Conservation (phyloP, 1,284 basidiomycete genomes). For the Malassezia psittaci region DNA sequence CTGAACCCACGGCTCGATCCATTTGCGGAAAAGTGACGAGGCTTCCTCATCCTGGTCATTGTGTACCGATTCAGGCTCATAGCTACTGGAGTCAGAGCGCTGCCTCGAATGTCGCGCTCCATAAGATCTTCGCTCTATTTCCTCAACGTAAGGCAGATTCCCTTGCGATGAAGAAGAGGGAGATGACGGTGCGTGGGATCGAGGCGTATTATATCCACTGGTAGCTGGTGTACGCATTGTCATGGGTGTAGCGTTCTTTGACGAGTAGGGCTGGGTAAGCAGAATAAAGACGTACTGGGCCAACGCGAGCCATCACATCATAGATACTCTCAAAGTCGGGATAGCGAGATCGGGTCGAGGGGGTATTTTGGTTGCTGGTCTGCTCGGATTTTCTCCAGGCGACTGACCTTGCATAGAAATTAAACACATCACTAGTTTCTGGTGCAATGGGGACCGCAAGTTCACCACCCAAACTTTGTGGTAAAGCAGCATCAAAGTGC, state of each 20-base stretch:
- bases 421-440: slow-evolving; percentile 33
- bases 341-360: slow-evolving; percentile 4
- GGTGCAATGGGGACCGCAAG: slow-evolving; percentile 26
- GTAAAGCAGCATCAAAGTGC: slow-evolving; percentile 57
- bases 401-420: slow-evolving; percentile 15
- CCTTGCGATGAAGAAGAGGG: background rate
- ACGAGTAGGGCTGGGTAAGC: slow-evolving; percentile 10
- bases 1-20: no score
- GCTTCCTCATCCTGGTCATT: no score
- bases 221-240: background rate
- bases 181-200: background rate
- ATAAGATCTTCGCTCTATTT: no score
- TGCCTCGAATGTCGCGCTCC: no score
- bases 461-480: slow-evolving; percentile 29
- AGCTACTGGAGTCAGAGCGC: no score
- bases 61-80: no score
- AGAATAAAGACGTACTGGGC: slow-evolving; percentile 1
- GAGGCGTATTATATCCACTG: slow-evolving; percentile 8
- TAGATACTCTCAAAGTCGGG: slow-evolving; percentile 35
- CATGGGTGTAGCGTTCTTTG: background rate
- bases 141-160: no score
- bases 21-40: no score
- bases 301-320: slow-evolving; percentile 29
- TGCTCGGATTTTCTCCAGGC: slow-evolving; percentile 14
- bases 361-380: slow-evolving; percentile 17